A percentile compares a stretch with the other conserved stretches of the same genome.
Evolutionary conservation across 768 basidiomycete species (phyloP).

Genomic region (Suillus plorans): DNA sequence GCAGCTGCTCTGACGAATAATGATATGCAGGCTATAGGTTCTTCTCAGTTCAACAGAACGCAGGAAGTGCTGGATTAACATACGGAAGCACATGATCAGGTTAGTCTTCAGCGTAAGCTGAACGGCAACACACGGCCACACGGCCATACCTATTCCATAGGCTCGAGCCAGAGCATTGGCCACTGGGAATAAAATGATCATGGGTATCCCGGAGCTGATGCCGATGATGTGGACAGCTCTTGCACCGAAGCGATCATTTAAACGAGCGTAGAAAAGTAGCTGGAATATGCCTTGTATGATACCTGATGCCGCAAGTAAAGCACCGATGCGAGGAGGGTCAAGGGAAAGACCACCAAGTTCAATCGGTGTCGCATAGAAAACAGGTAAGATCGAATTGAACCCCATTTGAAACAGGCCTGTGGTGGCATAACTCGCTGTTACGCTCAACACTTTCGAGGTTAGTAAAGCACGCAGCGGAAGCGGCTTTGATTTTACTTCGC

Average conservation of each 20-base stretch:
- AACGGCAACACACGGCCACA: slow-evolving; percentile 29
- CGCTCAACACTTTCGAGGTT: slow-evolving; percentile 52
- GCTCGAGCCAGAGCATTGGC: slow-evolving; percentile 25
- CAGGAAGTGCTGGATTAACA: slow-evolving; percentile 7
- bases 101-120: slow-evolving; percentile 23
- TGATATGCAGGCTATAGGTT: not conserved
- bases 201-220: slow-evolving; percentile 26
- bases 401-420: slow-evolving; percentile 65
- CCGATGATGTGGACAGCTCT: slow-evolving; percentile 29
- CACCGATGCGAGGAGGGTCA: slow-evolving; percentile 30
- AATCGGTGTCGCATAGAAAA: slow-evolving; percentile 33
- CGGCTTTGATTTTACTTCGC: slow-evolving; percentile 17
- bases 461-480: slow-evolving; percentile 51
- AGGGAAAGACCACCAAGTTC: slow-evolving; percentile 30
- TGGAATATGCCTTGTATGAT: slow-evolving; percentile 46
- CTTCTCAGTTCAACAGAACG: not conserved
- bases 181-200: slow-evolving; percentile 32
- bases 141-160: slow-evolving; percentile 17
- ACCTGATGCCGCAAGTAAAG: slow-evolving; percentile 25
- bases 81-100: slow-evolving; percentile 33
- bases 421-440: slow-evolving; percentile 59
- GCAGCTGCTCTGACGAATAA: slow-evolving; percentile 6
- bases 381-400: slow-evolving; percentile 44
- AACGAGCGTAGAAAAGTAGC: slow-evolving; percentile 56
- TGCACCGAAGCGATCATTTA: slow-evolving; percentile 57